Evolutionary conservation across 2,329 filamentous ascomycete genomes (phyloP).

Genomic region (Aspergillus sp.): DNA sequence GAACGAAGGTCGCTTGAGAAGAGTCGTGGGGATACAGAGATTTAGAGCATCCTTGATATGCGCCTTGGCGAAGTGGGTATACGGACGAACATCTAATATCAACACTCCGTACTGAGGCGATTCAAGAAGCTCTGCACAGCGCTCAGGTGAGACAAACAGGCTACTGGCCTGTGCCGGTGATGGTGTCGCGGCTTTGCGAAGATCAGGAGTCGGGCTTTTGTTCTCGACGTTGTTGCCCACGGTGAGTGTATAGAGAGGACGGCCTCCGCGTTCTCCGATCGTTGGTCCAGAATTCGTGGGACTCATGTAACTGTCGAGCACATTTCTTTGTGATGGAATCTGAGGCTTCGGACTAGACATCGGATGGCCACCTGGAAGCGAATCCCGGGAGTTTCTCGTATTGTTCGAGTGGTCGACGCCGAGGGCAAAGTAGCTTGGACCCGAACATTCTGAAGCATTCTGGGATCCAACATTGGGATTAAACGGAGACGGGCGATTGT

Average conservation of each 20-base stretch:
- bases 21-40: constrained; percentile 89
- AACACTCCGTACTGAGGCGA: constrained; percentile 57
- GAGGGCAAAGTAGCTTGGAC: constrained; percentile 86
- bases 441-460: constrained; percentile 41
- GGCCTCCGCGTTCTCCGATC: constrained; percentile 17
- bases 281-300: constrained; percentile 54
- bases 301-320: constrained; percentile 76
- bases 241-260: constrained; percentile 18
- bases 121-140: constrained; percentile 59
- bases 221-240: constrained; percentile 12
- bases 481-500: constrained; percentile 21
- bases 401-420: constrained; percentile 60
- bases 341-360: constrained; percentile 49
- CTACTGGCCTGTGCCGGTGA: constrained; percentile 36
- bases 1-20: constrained; percentile 87
- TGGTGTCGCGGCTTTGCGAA: not conserved
- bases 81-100: constrained; percentile 81
- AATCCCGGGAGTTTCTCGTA: constrained; percentile 71
- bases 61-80: constrained; percentile 73
- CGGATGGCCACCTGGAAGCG: constrained; percentile 66
- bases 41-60: constrained; percentile 81
- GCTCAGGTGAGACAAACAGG: constrained; percentile 50
- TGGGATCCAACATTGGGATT: constrained; percentile 17
- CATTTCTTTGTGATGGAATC: constrained; percentile 59
- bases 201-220: not conserved